Base-by-base conservation (phyloP, 345 rosid genomes). In the Bruguiera sexangula region DNA sequence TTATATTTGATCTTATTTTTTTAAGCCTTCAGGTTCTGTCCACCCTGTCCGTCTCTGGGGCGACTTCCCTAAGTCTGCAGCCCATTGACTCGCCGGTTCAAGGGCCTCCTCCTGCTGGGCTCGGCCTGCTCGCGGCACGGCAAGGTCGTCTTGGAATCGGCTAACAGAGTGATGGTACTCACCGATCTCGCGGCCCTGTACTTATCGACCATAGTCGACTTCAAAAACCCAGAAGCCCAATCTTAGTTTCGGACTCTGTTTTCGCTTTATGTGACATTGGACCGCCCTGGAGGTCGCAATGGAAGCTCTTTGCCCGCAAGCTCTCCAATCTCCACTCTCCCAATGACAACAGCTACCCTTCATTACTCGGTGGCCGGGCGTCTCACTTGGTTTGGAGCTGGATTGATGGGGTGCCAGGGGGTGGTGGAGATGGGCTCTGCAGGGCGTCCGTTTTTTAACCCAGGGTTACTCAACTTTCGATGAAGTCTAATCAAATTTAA, bases 71-170 rank as follows among this genome's bases (percentile, higher is more conserved):
- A 74, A 67, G 92, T 83, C 22, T 91, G 96, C 66, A 93, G 88
- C 65, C 96, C 96, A 0, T 63, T 90, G 81, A 88, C 95, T 70
- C 86, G 90, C 5, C 87, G 84, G 69, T 91, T 77, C 72, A 82
- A 70, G 60, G 88, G 86, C 5, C 76, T 93, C 59, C 98, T 97
- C 32, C 92, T 83, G 70, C 83, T 93, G 7, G 98, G 98, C 22
- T 90, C 97, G 2, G 97, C 98, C 43, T 93, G 98, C 97, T 93
- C 92, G 5, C 82, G 86, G 5, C 97, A 93, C 72, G 96, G 97
- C 15, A 81, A 90, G 0, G 96, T 93, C 27, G 82, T 93, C 1
- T 93, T 87, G 27, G 94, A 89, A 79, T 84, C 89, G 0, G 75
- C 63, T 3, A 88, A 82, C 66, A 79, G 88, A 66, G 98, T 87